phyloP scores from a whole-genome alignment of 208 protist genomes.

The Dictyostelium gargantuum region DNA sequence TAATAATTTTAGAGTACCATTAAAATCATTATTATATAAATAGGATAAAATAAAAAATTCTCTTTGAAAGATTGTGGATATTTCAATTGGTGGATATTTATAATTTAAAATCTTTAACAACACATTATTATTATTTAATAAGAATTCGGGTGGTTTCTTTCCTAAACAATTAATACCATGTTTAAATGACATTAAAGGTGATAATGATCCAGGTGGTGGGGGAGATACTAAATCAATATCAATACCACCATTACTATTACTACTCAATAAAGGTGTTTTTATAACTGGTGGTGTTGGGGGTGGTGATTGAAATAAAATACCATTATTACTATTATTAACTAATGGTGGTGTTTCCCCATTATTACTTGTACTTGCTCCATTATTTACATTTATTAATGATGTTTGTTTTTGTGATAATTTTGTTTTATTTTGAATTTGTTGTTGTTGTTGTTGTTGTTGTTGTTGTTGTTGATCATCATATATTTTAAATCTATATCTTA shows the following conservation, averaged over 20 bases:
- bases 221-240: neutral
- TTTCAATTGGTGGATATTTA: constrained; percentile 33
- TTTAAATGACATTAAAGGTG: neutral
- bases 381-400: neutral
- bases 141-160: neutral
- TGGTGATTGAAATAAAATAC: neutral
- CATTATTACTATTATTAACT: neutral
- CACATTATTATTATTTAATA: neutral
- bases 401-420: neutral
- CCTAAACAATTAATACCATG: neutral
- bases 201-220: neutral
- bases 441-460: neutral
- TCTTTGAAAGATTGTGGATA: constrained; percentile 15
- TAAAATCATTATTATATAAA: neutral
- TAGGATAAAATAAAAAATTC: constrained; percentile 1
- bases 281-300: neutral
- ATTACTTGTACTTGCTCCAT: neutral
- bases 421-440: neutral
- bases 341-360: neutral
- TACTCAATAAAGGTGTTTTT: neutral
- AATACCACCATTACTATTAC: neutral
- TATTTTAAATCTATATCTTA: neutral
- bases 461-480: neutral
- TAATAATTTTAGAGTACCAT: constrained; percentile 1
- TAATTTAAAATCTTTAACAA: constrained; percentile 29